Evolutionary conservation across 495 filamentous ascomycete species (phyloP).

Genomic region (Paragyromitra xinjiangensis): DNA sequence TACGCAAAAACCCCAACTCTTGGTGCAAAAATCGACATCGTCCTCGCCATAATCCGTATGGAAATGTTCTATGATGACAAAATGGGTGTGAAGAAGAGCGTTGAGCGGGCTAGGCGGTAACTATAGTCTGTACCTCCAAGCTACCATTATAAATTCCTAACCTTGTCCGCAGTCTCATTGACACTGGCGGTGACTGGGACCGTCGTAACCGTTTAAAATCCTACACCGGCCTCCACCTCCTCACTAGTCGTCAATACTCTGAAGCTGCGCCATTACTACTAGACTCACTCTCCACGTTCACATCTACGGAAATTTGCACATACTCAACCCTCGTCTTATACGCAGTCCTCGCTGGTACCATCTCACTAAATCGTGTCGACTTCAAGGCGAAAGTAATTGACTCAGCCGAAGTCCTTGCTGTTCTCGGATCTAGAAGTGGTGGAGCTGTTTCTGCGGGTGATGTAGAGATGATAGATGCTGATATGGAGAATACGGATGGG

Average conservation of each 20-base stretch:
- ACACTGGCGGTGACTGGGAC: constrained; percentile 97
- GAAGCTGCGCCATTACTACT: constrained; percentile 91
- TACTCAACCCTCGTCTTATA: constrained; percentile 95
- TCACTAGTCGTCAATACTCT: constrained; percentile 88
- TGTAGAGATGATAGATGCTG: constrained; percentile 75
- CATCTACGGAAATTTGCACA: constrained; percentile 94
- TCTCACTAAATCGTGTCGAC: constrained; percentile 94
- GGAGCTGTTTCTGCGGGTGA: constrained; percentile 73
- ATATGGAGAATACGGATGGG: constrained; percentile 72
- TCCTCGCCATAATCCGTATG: constrained; percentile 93
- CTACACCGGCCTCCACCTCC: constrained; percentile 92
- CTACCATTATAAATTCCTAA: constrained; percentile 8
- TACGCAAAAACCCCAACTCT: constrained; percentile 93
- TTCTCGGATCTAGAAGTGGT: constrained; percentile 85
- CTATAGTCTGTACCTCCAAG: not conserved
- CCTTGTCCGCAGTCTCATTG: constrained; percentile 69
- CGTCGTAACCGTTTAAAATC: constrained; percentile 97
- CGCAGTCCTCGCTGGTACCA: constrained; percentile 90
- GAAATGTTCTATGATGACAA: constrained; percentile 95
- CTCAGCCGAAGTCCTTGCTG: constrained; percentile 95
- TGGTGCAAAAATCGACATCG: constrained; percentile 95
- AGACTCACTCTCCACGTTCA: constrained; percentile 97
- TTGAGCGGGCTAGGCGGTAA: constrained; percentile 79
- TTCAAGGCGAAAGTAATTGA: constrained; percentile 99
- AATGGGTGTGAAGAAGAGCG: constrained; percentile 86